phyloP scores from a whole-genome alignment of 768 basidiomycete genomes.

The Amanita polypyramis region DNA sequence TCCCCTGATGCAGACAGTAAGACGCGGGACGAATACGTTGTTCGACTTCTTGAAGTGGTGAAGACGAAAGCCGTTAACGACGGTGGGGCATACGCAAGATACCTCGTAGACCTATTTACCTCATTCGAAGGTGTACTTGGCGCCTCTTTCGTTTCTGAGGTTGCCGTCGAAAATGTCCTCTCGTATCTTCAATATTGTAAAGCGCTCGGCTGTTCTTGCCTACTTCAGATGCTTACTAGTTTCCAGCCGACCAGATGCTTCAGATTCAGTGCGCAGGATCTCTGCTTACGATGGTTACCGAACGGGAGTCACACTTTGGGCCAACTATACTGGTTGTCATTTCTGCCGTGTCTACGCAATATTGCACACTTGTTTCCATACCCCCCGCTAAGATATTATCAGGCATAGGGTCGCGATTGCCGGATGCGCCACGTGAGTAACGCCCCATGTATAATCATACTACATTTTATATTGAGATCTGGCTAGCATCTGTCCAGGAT shows the following conservation, averaged over 20 bases:
- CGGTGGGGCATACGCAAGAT: slow-evolving; percentile 47
- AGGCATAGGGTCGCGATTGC: slow-evolving; percentile 32
- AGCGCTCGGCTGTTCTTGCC: slow-evolving; percentile 5
- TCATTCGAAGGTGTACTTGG: slow-evolving; percentile 24
- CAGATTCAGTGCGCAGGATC: slow-evolving; percentile 33
- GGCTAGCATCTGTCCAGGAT: slow-evolving; percentile 63
- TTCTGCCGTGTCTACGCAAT: slow-evolving; percentile 60
- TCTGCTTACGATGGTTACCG: slow-evolving; percentile 32
- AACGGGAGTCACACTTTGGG: slow-evolving; percentile 26
- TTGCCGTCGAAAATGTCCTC: slow-evolving; percentile 46
- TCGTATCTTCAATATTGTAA: slow-evolving; percentile 39
- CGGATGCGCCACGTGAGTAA: slow-evolving; percentile 8
- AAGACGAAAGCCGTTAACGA: slow-evolving; percentile 35
- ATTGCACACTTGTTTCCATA: slow-evolving; percentile 38
- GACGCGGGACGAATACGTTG: background rate
- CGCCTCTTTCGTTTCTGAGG: slow-evolving; percentile 38
- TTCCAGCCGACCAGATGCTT: slow-evolving; percentile 29
- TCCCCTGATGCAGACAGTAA: background rate
- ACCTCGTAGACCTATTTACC: slow-evolving; percentile 32
- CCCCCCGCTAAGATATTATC: slow-evolving; percentile 38
- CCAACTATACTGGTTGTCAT: slow-evolving; percentile 58
- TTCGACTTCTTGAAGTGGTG: slow-evolving; percentile 45
- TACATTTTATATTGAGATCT: slow-evolving; percentile 5
- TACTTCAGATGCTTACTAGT: slow-evolving; percentile 1
- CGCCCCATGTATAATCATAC: background rate